Percentiles rank a stretch among this genome's conserved stretches.
These are phyloP conservation scores for Sapria himalayana DNA, from an alignment of 345 rosid species.

Conservation along the genomic window DNA sequence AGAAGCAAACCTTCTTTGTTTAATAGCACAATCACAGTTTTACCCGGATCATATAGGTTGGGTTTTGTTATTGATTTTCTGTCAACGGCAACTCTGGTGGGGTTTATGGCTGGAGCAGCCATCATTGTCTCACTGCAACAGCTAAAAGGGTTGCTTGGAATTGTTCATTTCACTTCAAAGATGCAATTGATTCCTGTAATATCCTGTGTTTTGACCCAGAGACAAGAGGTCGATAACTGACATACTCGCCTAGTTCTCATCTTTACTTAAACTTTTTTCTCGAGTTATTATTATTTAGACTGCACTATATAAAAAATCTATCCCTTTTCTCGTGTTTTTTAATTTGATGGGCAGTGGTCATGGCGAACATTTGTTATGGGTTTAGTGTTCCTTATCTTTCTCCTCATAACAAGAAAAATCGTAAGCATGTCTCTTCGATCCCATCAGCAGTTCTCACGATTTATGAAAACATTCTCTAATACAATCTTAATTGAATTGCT, in stretches of 20 bases:
- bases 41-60: conserved; percentile 31
- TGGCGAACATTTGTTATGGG: conserved; percentile 79
- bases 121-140: conserved; percentile 85
- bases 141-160: conserved; percentile 86
- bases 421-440: conserved; percentile 21
- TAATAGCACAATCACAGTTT: conserved; percentile 1
- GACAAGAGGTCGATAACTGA: conserved; percentile 70
- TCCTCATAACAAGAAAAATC: conserved; percentile 55
- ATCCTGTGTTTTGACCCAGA: conserved; percentile 28
- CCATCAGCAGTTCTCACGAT: no score
- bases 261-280: no score
- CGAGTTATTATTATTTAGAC: no score
- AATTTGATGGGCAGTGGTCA: conserved; percentile 53
- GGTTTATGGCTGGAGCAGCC: conserved; percentile 98
- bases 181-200: conserved; percentile 79
- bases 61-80: conserved; percentile 91
- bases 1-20: not conserved
- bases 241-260: no score
- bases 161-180: conserved; percentile 69
- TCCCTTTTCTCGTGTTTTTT: no score
- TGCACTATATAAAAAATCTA: no score
- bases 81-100: conserved; percentile 83
- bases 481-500: no score
- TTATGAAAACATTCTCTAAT: no score
- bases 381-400: conserved; percentile 38